Conservation (phyloP, 257 asterid genomes). For the Pogostemon cablin region DNA sequence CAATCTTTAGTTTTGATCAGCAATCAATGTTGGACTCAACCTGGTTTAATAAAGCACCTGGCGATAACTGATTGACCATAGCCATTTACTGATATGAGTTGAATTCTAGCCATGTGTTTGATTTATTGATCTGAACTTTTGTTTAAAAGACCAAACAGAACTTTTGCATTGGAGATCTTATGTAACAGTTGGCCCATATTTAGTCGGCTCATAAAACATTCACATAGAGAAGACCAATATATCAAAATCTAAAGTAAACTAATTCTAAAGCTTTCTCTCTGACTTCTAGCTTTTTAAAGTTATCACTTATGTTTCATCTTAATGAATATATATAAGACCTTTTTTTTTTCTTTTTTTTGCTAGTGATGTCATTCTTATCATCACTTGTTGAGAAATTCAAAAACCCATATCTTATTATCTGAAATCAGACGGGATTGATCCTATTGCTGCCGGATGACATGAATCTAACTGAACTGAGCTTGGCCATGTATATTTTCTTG, state of each 20-base stretch:
- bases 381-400: neutral
- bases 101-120: neutral
- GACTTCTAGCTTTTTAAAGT: slow-evolving; percentile 11
- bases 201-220: neutral
- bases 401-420: neutral
- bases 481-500: slow-evolving; percentile 11
- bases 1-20: too few species aligned
- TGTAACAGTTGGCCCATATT: neutral
- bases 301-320: neutral
- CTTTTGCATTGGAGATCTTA: neutral
- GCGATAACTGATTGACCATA: neutral
- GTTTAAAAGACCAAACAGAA: neutral
- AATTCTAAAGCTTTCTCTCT: neutral
- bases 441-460: slow-evolving; percentile 1
- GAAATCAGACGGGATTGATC: neutral
- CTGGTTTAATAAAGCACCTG: neutral
- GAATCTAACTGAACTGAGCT: slow-evolving; percentile 16
- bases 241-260: neutral
- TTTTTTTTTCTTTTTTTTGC: neutral
- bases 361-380: neutral
- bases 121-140: neutral
- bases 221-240: neutral
- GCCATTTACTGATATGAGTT: neutral
- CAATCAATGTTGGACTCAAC: too few species aligned
- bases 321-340: neutral